Evolutionary conservation across 176 grass and related monocot genomes (phyloP), one percentile per base, ranked within the genome.

Genomic region (Zizania latifolia): DNA sequence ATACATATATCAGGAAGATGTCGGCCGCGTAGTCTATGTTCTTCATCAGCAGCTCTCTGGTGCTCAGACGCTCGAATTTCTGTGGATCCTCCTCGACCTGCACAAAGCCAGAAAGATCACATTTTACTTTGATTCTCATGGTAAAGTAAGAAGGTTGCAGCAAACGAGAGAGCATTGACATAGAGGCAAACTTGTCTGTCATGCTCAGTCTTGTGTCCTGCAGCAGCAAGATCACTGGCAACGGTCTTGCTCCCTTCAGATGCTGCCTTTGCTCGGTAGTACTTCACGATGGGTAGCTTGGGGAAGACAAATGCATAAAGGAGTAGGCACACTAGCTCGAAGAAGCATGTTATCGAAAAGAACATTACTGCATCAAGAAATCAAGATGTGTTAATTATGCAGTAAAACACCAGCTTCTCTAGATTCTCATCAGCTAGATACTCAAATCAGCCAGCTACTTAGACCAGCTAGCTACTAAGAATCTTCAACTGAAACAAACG

Each of bases 301-400:
- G 88, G 88, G 81, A 90, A 86, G 68, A 94, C 21, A 17, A 83
- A 84, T 37, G 88, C 85, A 46, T 94, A 91, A 15, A 94, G 67
- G 11, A 94, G 43, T 10, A 89, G 58, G 45, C 83, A 94, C 7
- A 89, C 33, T 29, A 94, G 38, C 80, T 91, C 88, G 19, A 91
- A 90, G 41, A 94, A 89, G 39, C 77, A 83, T 55, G 82, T 65
- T 56, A 88, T 91, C 13, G 81, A 68, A 36, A 80, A 90, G 76
- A 94, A 94, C 65, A 94, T 11, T 78, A 90, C 92, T 88, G 88
- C 62, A 82, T 13, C 64, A 54, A 75, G 37, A 8, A 3, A 51
- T 21, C 46, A 51, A 2, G 46, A n/a, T n/a, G n/a, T n/a, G n/a
- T n/a, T n/a, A n/a, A n/a, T n/a, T n/a, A n/a, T n/a, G n/a, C n/a